Base-by-base conservation (phyloP, 2,329 filamentous ascomycete genomes). In the Berkeleyomyces rouxiae region DNA sequence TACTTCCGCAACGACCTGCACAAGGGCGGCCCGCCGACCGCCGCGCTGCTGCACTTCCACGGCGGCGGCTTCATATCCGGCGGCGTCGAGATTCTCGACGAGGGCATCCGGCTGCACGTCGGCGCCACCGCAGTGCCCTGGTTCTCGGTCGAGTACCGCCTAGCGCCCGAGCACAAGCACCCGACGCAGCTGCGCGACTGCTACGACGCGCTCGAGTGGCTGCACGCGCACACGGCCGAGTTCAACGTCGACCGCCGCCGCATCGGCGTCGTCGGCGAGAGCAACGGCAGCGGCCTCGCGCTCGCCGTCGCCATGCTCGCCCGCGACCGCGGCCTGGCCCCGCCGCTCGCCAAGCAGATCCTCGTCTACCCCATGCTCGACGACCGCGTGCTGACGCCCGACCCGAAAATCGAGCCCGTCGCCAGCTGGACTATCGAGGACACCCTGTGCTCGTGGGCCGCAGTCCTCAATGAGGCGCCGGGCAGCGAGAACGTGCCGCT, bases 11-110 rank as follows among this genome's bases (percentile, higher is more conserved):
- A 36, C 39, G 46, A 53, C 23, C 4, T 40, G 7, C 16, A 49
- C 16, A 58, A 49, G 43, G 61, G 44, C 37, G 57, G 47, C 42
- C 44, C 61, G 7, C 61, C 57, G 1, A 59, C 55, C 7, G 36
- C 70, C 4, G 73, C 72, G 6, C 67, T 75, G 10, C 59, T 73
- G n/a, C 71, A 75, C 65, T 65, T 72, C 42, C 75, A 78, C 64
- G 75, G 74, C 40, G 76, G 76, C 33, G 75, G 75, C 36, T 72
- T 74, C 65, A 68, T 77, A 33, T 65, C 68, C 0, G 68, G 72
- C 10, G 67, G 65, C 13, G 68, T 72, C 36, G 68, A 71, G 2
- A 60, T 71, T 13, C 69, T 68, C 42, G 76, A 78, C 66, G 64
- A 74, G 47, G 70, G 69, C 2, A 71, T 71, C 11, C 73, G 73